Conservation (phyloP, 441 rosid genomes). For the Bocquillonia castaneifolia region DNA sequence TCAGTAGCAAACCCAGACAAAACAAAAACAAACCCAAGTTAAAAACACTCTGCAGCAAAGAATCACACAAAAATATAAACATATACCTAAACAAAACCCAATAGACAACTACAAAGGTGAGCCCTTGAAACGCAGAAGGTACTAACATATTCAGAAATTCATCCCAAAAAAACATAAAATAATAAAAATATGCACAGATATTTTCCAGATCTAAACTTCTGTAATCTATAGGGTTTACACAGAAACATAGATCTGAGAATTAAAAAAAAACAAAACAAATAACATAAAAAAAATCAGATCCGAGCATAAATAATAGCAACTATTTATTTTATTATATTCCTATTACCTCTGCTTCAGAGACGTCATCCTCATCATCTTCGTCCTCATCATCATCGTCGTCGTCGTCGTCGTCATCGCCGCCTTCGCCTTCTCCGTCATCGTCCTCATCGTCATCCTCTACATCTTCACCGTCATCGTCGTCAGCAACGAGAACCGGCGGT, state of each 20-base stretch:
- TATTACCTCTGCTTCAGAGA: constrained; percentile 35
- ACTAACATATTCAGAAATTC: too few species aligned
- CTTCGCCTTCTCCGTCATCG: constrained; percentile 30
- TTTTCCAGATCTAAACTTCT: too few species aligned
- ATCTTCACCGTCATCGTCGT: constrained; percentile 19
- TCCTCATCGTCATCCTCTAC: constrained; percentile 29
- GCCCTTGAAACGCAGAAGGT: too few species aligned
- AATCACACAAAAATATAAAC: background rate
- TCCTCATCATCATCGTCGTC: constrained; percentile 33
- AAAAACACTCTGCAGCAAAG: too few species aligned
- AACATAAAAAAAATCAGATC: constrained; percentile 16
- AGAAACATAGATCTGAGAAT: too few species aligned
- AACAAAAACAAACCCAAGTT: too few species aligned
- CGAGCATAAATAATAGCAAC: background rate
- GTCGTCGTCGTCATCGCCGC: constrained; percentile 22
- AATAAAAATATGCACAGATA: too few species aligned
- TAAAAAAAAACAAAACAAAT: background rate
- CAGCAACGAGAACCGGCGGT: too few species aligned
- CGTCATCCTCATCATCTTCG: constrained; percentile 25
- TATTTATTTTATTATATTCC: background rate
- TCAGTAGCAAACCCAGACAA: too few species aligned
- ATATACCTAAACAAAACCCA: background rate
- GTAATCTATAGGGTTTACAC: too few species aligned
- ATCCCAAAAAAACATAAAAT: too few species aligned
- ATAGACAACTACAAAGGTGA: too few species aligned